Conservation (phyloP, 345 rosid species). For the Lepidium aucheri region DNA sequence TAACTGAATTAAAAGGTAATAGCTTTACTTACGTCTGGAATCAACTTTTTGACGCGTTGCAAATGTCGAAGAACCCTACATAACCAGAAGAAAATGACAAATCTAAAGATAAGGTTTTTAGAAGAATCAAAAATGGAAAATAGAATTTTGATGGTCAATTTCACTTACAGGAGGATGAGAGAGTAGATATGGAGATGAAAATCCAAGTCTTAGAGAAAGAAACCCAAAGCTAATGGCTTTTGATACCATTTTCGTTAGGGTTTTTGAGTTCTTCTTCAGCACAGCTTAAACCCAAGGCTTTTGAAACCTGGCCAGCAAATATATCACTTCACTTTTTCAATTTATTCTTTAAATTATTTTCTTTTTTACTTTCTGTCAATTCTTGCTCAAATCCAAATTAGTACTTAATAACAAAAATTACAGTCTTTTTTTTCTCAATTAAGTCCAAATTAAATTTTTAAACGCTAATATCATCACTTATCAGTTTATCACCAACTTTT, state of each 20-base stretch:
- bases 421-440: background rate
- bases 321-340: background rate
- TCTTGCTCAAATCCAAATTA: background rate
- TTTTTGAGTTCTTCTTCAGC: conserved; percentile 24
- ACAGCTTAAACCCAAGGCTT: conserved; percentile 14
- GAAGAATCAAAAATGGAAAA: background rate
- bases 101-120: conserved; percentile 11
- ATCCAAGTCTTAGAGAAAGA: conserved; percentile 28
- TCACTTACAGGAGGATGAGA: conserved; percentile 31
- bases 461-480: no score
- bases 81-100: conserved; percentile 6
- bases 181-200: conserved; percentile 10
- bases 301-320: background rate
- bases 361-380: background rate
- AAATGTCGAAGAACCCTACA: conserved; percentile 30
- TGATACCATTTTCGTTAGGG: conserved; percentile 30
- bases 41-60: conserved; percentile 8
- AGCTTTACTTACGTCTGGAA: conserved; percentile 26
- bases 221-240: conserved; percentile 45
- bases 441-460: no score
- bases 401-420: no score
- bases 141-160: background rate
- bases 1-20: background rate
- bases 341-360: no score
- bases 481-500: background rate